Evolutionary conservation across 768 basidiomycete species (phyloP).

Genomic region (Amyloporia xantha): DNA sequence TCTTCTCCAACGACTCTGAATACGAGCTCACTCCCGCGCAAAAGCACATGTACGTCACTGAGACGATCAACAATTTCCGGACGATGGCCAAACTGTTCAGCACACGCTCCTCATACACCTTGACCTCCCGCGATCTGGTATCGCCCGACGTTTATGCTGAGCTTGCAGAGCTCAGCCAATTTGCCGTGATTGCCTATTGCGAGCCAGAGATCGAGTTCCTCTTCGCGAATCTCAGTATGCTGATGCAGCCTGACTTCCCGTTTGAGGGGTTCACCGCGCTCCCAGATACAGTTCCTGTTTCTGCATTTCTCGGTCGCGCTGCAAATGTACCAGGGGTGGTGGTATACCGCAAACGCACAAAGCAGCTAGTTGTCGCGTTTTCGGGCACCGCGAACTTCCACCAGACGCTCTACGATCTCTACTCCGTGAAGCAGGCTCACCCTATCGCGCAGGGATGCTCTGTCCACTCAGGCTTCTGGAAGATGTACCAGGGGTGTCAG

Average conservation of each 20-base stretch:
- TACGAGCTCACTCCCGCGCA: conserved; percentile 22
- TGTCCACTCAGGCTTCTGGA: conserved; percentile 54
- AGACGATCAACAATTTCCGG: conserved; percentile 50
- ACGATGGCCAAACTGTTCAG: conserved; percentile 44
- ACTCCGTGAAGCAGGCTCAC: conserved; percentile 32
- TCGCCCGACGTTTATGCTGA: conserved; percentile 31
- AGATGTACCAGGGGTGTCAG: conserved; percentile 40
- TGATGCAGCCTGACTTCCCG: conserved; percentile 40
- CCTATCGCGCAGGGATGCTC: conserved; percentile 28
- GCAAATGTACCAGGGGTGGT: conserved; percentile 42
- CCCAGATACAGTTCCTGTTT: conserved; percentile 28
- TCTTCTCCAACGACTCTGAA: neutral
- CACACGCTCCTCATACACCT: conserved; percentile 35
- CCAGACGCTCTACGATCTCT: conserved; percentile 44
- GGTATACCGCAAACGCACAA: conserved; percentile 35
- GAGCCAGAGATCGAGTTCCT: conserved; percentile 36
- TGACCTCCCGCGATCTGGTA: conserved; percentile 36
- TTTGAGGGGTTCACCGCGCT: conserved; percentile 41
- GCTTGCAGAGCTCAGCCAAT: conserved; percentile 46
- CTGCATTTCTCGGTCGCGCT: conserved; percentile 34
- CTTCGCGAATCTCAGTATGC: conserved; percentile 31
- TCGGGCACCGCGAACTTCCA: conserved; percentile 43
- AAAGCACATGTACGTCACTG: conserved; percentile 43
- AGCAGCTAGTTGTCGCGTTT: conserved; percentile 45
- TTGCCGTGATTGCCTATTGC: conserved; percentile 38